phyloP scores from a whole-genome alignment of 768 basidiomycete species.

The Leccinum subgranulosum region DNA sequence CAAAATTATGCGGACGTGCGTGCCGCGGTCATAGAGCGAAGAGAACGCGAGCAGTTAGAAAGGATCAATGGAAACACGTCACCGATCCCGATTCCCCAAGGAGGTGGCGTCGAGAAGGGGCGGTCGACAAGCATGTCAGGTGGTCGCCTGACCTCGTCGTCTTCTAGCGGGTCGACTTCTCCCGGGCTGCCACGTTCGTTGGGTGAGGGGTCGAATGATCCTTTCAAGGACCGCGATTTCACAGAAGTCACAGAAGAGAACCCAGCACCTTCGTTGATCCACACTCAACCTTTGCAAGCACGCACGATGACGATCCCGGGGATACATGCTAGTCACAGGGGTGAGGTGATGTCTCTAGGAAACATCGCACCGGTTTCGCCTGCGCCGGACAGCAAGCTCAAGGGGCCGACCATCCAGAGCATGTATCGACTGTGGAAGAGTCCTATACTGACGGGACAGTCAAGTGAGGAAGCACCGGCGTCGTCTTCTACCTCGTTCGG shows the following conservation, averaged over 20 bases:
- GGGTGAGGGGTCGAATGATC: slow-evolving; percentile 25
- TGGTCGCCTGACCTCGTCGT: slow-evolving; percentile 18
- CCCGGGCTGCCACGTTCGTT: slow-evolving; percentile 34
- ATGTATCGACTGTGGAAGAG: slow-evolving; percentile 77
- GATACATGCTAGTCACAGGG: slow-evolving; percentile 81
- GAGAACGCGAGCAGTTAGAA: slow-evolving; percentile 40
- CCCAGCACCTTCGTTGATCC: slow-evolving; percentile 49
- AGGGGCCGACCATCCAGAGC: slow-evolving; percentile 58
- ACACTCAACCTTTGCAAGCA: slow-evolving; percentile 69
- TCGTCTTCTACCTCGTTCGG: slow-evolving; percentile 7
- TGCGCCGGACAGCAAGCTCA: slow-evolving; percentile 34
- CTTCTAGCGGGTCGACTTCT: slow-evolving; percentile 27
- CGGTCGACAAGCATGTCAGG: slow-evolving; percentile 27
- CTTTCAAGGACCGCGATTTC: slow-evolving; percentile 32
- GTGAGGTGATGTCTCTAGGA: slow-evolving; percentile 84
- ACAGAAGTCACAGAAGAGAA: slow-evolving; percentile 29
- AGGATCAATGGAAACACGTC: slow-evolving; percentile 19
- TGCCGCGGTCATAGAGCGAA: slow-evolving; percentile 71
- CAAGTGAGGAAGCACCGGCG: slow-evolving; percentile 14
- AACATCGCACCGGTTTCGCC: slow-evolving; percentile 54
- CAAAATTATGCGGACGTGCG: slow-evolving; percentile 72
- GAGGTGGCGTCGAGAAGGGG: slow-evolving; percentile 21
- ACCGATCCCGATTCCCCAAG: slow-evolving; percentile 35
- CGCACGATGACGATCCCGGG: slow-evolving; percentile 86
- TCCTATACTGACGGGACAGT: slow-evolving; percentile 36